Evolutionary conservation across 306 rosid genomes (phyloP).

Genomic region (Acacia melanoxylon): DNA sequence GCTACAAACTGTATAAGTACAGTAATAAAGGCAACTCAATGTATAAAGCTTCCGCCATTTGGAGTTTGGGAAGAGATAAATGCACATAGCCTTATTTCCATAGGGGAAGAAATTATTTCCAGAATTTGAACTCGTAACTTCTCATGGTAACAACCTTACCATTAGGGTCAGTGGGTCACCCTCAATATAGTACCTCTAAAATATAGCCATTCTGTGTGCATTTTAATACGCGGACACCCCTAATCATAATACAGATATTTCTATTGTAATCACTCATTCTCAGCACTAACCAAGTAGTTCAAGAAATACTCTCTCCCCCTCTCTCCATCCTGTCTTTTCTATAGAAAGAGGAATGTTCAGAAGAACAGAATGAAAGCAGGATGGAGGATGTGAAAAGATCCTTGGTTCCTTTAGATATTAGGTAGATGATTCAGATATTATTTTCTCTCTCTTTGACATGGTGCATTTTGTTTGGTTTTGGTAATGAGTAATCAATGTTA

Average conservation of each 20-base stretch:
- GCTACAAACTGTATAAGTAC: not conserved
- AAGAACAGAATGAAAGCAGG: not conserved
- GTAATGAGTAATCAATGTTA: not conserved
- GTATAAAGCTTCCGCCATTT: no score
- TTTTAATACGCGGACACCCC: no score
- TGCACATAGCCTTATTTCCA: no score
- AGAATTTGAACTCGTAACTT: no score
- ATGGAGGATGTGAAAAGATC: not conserved
- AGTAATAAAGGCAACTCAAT: not conserved
- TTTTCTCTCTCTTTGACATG: not conserved
- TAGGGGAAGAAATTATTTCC: no score
- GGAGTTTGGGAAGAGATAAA: no score
- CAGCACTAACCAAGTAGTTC: not conserved
- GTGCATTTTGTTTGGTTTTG: not conserved
- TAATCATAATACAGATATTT: no score
- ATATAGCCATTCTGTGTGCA: no score
- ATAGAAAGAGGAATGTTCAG: not conserved
- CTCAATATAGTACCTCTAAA: no score
- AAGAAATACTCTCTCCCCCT: not conserved
- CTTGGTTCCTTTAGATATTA: not conserved
- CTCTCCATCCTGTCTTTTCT: not conserved
- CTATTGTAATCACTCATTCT: constrained; percentile 6
- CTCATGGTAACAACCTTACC: no score
- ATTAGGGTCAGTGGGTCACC: no score
- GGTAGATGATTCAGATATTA: not conserved